Conservation (phyloP, 23 red algal species). For the Gracilaria domingensis region DNA sequence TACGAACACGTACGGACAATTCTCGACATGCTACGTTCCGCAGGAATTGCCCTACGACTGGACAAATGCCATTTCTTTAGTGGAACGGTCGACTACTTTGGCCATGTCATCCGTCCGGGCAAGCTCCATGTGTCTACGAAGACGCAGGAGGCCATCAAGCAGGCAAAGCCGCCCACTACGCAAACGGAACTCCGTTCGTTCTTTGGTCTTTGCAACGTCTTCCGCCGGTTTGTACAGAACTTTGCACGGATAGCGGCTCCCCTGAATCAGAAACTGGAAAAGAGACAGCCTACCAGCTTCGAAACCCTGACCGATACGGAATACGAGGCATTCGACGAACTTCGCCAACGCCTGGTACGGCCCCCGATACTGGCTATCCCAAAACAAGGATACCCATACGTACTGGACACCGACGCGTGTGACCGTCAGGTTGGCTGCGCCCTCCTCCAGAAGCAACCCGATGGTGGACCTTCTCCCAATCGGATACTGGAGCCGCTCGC, state of each 20-base stretch:
- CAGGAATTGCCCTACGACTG: constrained; percentile 23
- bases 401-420: constrained; percentile 33
- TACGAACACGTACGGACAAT: constrained; percentile 3
- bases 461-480: neutral
- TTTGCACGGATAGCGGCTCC: constrained; percentile 45
- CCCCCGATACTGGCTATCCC: constrained; percentile 38
- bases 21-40: constrained; percentile 13
- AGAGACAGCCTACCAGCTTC: neutral
- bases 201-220: constrained; percentile 45
- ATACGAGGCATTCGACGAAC: neutral
- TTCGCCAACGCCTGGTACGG: neutral
- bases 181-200: constrained; percentile 44
- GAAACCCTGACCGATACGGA: constrained; percentile 1
- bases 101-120: constrained; percentile 57
- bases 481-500: constrained; percentile 17
- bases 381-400: neutral
- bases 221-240: constrained; percentile 40
- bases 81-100: constrained; percentile 37
- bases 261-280: neutral
- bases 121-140: constrained; percentile 14
- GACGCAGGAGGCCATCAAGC: neutral
- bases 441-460: constrained; percentile 22
- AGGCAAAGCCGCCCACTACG: constrained; percentile 18
- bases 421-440: constrained; percentile 20
- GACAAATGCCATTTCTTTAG: constrained; percentile 52